Conservation (phyloP, 345 rosid species). For the Pistacia vera region DNA sequence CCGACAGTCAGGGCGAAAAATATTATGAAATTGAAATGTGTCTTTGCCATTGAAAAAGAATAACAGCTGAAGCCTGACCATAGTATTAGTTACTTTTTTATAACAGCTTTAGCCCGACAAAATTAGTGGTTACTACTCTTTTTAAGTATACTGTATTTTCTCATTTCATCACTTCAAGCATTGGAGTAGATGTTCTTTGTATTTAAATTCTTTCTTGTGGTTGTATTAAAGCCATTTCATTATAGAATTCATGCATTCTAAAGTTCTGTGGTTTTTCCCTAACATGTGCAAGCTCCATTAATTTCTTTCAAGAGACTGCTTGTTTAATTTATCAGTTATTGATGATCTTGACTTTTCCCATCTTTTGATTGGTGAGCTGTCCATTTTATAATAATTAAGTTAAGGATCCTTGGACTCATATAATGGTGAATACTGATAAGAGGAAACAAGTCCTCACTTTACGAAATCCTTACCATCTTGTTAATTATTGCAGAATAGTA, state of each 20-base stretch:
- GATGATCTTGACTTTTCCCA: not conserved
- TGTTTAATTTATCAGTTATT: not conserved
- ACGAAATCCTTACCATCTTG: too few relatives aligned
- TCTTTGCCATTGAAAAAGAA: not conserved
- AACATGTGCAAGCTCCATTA: not conserved
- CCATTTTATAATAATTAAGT: not conserved
- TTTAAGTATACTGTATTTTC: not conserved
- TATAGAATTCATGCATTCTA: too few relatives aligned
- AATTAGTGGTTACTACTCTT: too few relatives aligned
- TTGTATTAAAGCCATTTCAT: not conserved
- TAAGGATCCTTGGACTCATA: too few relatives aligned
- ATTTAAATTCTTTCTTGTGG: not conserved
- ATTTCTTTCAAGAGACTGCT: too few relatives aligned
- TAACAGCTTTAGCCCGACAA: not conserved
- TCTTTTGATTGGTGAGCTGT: not conserved
- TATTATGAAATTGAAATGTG: not conserved
- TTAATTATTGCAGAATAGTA: too few relatives aligned
- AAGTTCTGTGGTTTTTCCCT: too few relatives aligned
- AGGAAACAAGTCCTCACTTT: not conserved
- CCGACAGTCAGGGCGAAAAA: not conserved
- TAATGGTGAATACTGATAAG: too few relatives aligned
- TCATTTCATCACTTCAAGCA: not conserved
- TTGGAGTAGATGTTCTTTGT: not conserved
- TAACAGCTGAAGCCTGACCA: not conserved
- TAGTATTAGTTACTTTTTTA: not conserved